phyloP scores from a whole-genome alignment of 1,284 basidiomycete species.

The Volvariella volvacea region DNA sequence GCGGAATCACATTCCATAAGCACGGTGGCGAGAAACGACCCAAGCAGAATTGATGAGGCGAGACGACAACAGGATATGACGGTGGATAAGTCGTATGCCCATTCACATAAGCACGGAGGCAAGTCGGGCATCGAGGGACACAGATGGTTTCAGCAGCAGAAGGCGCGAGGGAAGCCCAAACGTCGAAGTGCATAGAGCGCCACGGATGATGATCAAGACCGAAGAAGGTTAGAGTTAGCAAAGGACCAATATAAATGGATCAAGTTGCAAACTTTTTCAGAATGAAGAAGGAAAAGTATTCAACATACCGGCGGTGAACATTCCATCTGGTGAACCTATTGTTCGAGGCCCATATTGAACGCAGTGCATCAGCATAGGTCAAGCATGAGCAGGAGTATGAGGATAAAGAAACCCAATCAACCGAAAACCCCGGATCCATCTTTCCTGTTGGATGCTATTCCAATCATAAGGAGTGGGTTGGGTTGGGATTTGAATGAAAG shows the following conservation, averaged over 20 bases:
- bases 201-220: not conserved
- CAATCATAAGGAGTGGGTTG: constrained; percentile 1
- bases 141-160: too few relatives aligned
- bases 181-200: not conserved
- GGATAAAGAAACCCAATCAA: not conserved
- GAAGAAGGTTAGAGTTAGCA: too few relatives aligned
- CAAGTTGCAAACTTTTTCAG: too few relatives aligned
- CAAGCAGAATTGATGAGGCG: too few relatives aligned
- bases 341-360: constrained; percentile 7
- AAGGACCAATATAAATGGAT: too few relatives aligned
- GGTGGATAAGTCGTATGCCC: too few relatives aligned
- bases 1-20: too few relatives aligned
- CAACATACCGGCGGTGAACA: constrained; percentile 82
- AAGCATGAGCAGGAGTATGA: not conserved
- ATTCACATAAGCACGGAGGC: too few relatives aligned
- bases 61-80: too few relatives aligned
- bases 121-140: too few relatives aligned
- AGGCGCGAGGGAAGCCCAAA: too few relatives aligned
- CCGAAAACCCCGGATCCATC: constrained; percentile 1
- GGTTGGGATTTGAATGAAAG: not conserved
- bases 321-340: constrained; percentile 86
- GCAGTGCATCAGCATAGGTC: not conserved
- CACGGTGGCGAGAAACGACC: too few relatives aligned
- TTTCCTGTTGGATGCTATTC: not conserved
- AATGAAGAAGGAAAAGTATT: not conserved